A percentile compares a stretch with the other conserved stretches of the same genome.
These are phyloP conservation scores for Hymenoscyphus infarciens DNA, from an alignment of 2,329 filamentous ascomycete genomes.

Conservation along the genomic window DNA sequence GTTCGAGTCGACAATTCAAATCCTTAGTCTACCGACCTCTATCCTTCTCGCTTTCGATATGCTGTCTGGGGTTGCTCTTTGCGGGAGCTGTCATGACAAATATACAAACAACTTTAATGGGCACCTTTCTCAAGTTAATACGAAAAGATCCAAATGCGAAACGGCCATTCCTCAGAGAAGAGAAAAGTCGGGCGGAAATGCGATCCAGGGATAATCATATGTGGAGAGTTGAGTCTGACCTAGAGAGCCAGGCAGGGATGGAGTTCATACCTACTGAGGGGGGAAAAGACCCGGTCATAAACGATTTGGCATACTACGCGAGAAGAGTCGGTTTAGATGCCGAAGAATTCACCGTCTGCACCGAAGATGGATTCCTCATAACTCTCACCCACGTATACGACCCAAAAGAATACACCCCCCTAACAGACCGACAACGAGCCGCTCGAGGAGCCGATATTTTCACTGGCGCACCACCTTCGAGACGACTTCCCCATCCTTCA, in stretches of 20 bases:
- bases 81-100: background rate
- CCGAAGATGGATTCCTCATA: constrained; percentile 90
- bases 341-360: constrained; percentile 80
- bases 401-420: constrained; percentile 64
- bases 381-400: constrained; percentile 88
- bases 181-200: constrained; percentile 54
- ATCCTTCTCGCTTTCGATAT: constrained; percentile 67
- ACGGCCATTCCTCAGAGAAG: constrained; percentile 72
- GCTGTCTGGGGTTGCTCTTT: constrained; percentile 7
- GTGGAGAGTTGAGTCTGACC: constrained; percentile 57
- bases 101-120: background rate
- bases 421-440: constrained; percentile 46
- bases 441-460: constrained; percentile 63
- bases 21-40: constrained; percentile 61
- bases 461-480: constrained; percentile 40
- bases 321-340: constrained; percentile 81
- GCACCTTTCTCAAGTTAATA: constrained; percentile 42
- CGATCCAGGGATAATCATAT: constrained; percentile 55
- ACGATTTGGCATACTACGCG: constrained; percentile 83
- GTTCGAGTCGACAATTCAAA: constrained; percentile 60
- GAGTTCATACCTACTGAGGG: constrained; percentile 70
- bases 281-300: constrained; percentile 72
- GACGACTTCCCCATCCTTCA: constrained; percentile 34
- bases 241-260: constrained; percentile 43
- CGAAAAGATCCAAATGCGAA: constrained; percentile 56